Base-by-base conservation (phyloP, 2,329 filamentous ascomycete genomes). In the Polytolypa hystricis region DNA sequence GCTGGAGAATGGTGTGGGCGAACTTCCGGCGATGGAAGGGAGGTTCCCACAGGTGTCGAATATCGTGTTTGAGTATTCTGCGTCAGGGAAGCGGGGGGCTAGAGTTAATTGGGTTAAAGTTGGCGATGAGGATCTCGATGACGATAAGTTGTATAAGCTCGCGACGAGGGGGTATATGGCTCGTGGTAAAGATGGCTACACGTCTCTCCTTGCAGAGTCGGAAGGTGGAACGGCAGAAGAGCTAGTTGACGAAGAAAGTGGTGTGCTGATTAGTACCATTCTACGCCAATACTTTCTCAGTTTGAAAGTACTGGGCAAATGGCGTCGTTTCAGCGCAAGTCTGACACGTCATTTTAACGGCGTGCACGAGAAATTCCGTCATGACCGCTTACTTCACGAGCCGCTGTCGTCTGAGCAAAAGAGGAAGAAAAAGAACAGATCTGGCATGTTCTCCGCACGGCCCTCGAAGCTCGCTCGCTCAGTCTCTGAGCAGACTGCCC, bases 261-360 rank as follows among this genome's bases (percentile, higher is more conserved):
- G 86, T 3, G 78, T 93, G 11, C 69, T 94, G 38, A 84, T 94
- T 49, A 86, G 81, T 33, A 84, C 82, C 52, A 79, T 95, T 56
- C 69, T 95, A 14, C 76, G 86, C 9, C 86, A 94, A 55, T 94
- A 93, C 59, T 94, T 94, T 60, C 81, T 93, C 71, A 82, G 79
- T 5, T 68, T 93, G 29, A 83, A 84, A 38, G 80, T 87, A 1
- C 63, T 93, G 17, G 83, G 84, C 12, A 75, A 76, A 49, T 94
- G 86, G 86, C 77, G 74, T 41, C 70, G 77, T 40, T 82, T 82
- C 65, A 73, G 79, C 10, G 65, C 70, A 1, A 70, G 68, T 41
- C 66, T 84, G 52, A 63, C 69, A 11, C 60, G 65, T 2, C 78
- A 84, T 53, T 93, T 84, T 79, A 61, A 64, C 16, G 56, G 60